Evolutionary conservation across 768 basidiomycete genomes (phyloP).

Genomic region (Agrocybe chaxingu): DNA sequence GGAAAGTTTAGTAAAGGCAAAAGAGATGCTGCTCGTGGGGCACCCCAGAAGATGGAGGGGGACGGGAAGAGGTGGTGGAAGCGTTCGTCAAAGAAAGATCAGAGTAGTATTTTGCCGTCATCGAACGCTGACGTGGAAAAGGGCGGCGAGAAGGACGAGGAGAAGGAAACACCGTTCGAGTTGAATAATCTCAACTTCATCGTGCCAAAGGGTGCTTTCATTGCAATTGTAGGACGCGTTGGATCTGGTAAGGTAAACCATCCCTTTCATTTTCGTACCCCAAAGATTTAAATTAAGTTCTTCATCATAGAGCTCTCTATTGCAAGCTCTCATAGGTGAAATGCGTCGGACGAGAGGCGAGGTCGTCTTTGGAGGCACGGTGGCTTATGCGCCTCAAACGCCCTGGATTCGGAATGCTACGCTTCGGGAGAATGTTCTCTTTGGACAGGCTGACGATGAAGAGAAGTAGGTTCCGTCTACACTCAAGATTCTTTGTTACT

Average conservation of each 20-base stretch:
- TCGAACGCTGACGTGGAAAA: constrained; percentile 1
- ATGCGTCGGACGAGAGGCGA: constrained; percentile 60
- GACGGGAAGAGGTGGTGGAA: constrained; percentile 6
- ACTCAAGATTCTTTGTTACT: neutral
- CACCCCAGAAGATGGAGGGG: neutral
- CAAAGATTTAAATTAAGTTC: neutral
- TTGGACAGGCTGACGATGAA: constrained; percentile 66
- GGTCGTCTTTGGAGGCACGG: constrained; percentile 48
- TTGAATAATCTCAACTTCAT: constrained; percentile 43
- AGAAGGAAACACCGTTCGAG: constrained; percentile 48
- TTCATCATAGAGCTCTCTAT: constrained; percentile 44
- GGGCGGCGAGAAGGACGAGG: constrained; percentile 11
- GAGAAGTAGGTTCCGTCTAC: constrained; percentile 31
- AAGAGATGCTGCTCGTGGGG: neutral
- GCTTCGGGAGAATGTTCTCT: constrained; percentile 70
- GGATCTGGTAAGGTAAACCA: constrained; percentile 63
- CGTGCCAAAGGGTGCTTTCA: constrained; percentile 54
- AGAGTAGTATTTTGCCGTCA: neutral
- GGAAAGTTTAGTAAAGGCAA: constrained; percentile 10
- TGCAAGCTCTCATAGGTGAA: constrained; percentile 61
- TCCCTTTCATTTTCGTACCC: neutral
- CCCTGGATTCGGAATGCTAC: constrained; percentile 71
- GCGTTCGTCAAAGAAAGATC: neutral
- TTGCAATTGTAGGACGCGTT: constrained; percentile 71
- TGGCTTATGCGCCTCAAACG: constrained; percentile 59